Evolutionary conservation across 306 rosid genomes (phyloP).

Genomic region (Begonia fuchsioides): DNA sequence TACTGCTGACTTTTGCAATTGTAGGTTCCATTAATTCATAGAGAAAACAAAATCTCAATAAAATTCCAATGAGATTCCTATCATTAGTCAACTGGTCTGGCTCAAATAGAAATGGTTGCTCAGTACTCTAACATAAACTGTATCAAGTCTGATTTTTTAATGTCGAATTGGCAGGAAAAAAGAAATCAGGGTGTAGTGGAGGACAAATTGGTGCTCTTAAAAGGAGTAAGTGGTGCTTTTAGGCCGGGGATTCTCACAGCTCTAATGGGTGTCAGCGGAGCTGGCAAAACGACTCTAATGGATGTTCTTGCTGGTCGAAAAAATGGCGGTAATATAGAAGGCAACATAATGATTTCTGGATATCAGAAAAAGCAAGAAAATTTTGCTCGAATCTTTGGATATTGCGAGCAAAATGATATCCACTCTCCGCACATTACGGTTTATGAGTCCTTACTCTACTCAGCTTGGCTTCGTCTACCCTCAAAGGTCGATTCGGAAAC

Average conservation of each 20-base stretch:
- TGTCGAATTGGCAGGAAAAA: conserved; percentile 33
- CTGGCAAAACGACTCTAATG: conserved; percentile 90
- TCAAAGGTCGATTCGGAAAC: conserved; percentile 26
- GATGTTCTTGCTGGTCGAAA: conserved; percentile 85
- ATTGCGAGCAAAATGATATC: conserved; percentile 84
- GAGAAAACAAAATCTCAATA: too few species aligned
- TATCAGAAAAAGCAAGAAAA: conserved; percentile 76
- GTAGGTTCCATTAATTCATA: too few species aligned
- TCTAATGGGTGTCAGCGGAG: conserved; percentile 90
- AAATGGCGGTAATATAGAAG: conserved; percentile 71
- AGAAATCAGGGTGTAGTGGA: conserved; percentile 39
- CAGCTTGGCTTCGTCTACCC: conserved; percentile 66
- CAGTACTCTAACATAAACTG: too few species aligned
- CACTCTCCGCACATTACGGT: conserved; percentile 72
- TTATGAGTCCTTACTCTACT: conserved; percentile 52
- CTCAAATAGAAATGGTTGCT: too few species aligned
- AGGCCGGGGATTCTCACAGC: conserved; percentile 92
- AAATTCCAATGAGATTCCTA: too few species aligned
- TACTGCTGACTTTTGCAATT: too few species aligned
- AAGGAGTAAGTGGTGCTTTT: conserved; percentile 70
- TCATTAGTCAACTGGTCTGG: too few species aligned
- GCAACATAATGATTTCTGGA: conserved; percentile 56
- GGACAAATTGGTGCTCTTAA: conserved; percentile 68
- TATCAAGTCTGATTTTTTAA: neutral
- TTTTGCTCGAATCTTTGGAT: conserved; percentile 80